phyloP scores from a whole-genome alignment of 2,329 filamentous ascomycete species.

The Aureobasidium sp. region DNA sequence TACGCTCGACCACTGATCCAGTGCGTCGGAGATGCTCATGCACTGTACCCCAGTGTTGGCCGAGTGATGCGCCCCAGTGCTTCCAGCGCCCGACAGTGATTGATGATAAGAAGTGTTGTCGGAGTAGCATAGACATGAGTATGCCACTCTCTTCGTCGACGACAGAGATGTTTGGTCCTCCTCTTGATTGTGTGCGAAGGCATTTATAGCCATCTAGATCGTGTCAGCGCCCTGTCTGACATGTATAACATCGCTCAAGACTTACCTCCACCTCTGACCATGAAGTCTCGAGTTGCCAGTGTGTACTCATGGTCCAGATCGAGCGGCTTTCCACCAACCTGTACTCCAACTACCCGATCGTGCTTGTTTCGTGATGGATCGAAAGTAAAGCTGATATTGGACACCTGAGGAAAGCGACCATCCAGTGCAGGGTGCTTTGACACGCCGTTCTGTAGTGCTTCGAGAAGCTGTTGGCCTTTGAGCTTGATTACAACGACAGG shows the following conservation, averaged over 20 bases:
- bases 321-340: conserved; percentile 53
- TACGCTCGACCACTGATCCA: conserved; percentile 32
- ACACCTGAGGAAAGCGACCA: conserved; percentile 76
- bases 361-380: conserved; percentile 55
- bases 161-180: conserved; percentile 67
- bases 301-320: conserved; percentile 58
- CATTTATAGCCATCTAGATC: conserved; percentile 63
- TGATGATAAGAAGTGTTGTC: conserved; percentile 85
- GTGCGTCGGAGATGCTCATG: conserved; percentile 50
- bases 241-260: not conserved
- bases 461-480: conserved; percentile 62
- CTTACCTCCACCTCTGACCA: conserved; percentile 64
- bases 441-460: conserved; percentile 79
- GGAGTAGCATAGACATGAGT: conserved; percentile 74
- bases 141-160: conserved; percentile 82
- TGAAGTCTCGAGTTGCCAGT: conserved; percentile 77
- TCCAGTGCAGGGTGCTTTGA: conserved; percentile 75
- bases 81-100: conserved; percentile 76
- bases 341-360: conserved; percentile 54
- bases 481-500: conserved; percentile 71
- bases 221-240: not conserved
- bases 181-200: conserved; percentile 66
- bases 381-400: conserved; percentile 69
- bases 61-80: conserved; percentile 55
- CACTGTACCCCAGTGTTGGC: conserved; percentile 58